Conservation (phyloP, 371 early-diverging fungal genomes). For the Syncephalastrum monosporum region DNA sequence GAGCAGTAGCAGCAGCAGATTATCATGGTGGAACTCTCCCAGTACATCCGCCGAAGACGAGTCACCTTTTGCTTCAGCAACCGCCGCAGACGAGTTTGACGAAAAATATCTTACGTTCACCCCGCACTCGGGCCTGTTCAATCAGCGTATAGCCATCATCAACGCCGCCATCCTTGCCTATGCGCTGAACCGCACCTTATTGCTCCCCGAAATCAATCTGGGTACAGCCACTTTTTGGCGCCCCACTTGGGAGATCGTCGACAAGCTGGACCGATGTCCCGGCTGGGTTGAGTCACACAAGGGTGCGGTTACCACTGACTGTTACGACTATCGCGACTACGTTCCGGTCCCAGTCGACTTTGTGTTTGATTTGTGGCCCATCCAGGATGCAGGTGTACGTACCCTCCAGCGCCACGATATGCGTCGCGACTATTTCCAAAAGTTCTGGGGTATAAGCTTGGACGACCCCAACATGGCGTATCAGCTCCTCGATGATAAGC, state of each 20-base stretch:
- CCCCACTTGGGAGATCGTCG: conserved; percentile 13
- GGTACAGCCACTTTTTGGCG: conserved; percentile 39
- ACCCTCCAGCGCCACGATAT: conserved; percentile 23
- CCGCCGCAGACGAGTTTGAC: not conserved
- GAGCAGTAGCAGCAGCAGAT: too few species aligned
- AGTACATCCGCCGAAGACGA: conserved; percentile 2
- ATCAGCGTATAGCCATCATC: conserved; percentile 55
- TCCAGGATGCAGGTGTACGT: conserved; percentile 15
- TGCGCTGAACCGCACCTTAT: conserved; percentile 54
- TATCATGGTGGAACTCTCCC: too few species aligned
- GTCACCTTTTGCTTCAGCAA: not conserved
- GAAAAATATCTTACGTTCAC: conserved; percentile 52
- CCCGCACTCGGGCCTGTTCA: conserved; percentile 64
- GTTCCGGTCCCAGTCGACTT: conserved; percentile 34
- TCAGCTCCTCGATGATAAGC: conserved; percentile 17
- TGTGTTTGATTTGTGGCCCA: conserved; percentile 32
- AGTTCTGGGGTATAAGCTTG: conserved; percentile 8
- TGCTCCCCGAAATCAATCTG: conserved; percentile 48
- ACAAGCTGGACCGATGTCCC: conserved; percentile 15
- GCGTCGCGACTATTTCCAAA: conserved; percentile 18
- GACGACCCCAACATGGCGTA: conserved; percentile 14
- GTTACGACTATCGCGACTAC: conserved; percentile 41
- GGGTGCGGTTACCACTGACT: conserved; percentile 12
- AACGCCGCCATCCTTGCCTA: conserved; percentile 59
- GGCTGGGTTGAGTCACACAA: conserved; percentile 1